Base-by-base conservation (phyloP, 2,329 filamentous ascomycete species). In the Penicillium sp. region DNA sequence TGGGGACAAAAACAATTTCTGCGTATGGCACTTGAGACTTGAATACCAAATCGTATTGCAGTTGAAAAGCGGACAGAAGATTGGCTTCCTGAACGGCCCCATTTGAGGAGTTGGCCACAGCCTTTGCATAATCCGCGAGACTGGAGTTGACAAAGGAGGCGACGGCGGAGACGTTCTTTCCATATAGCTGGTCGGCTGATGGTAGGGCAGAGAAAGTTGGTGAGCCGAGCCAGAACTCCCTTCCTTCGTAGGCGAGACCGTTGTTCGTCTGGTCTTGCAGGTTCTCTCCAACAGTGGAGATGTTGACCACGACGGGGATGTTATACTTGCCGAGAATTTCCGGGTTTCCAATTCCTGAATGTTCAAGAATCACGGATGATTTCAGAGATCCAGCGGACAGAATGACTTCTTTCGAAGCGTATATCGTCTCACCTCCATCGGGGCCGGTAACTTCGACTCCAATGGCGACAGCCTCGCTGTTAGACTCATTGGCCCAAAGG, bases 311-410 rank as follows among this genome's bases (percentile, higher is more conserved):
- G 16, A 66, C 44, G 9, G 62, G 44, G 27, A 71, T 67, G 39
- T 64, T 50, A 48, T 62, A 53, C 40, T 64, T 57, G 2, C 44
- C 27, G 7, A 71, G 63, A 22, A 70, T 62, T 28, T 56, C 53
- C 10, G 66, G 63, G 44, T 67, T 69, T 58, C 84, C 84, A 35
- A 87, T 73, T 0, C 84, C 84, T 0, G 82, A 86, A 1, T 84
- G 70, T 58, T 87, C 84, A 18, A 81, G 76, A 16, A 83, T 70
- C 63, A 76, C 78, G 10, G 78, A 83, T 13, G 80, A 83, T 60
- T 77, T 78, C 39, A 81, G 69, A 16, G 78, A 76, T 0, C 85
- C 85, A 1, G 83, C 82, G 0, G 81, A 80, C 2, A 88, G 65
- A 39, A 88, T 77, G 16, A 86, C 77, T 56, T 87, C 84, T 48